Percentiles rank a stretch among this genome's conserved stretches.
phyloP scores from a whole-genome alignment of 1,284 basidiomycete genomes.

The Kalmanozyma brasiliensis region DNA sequence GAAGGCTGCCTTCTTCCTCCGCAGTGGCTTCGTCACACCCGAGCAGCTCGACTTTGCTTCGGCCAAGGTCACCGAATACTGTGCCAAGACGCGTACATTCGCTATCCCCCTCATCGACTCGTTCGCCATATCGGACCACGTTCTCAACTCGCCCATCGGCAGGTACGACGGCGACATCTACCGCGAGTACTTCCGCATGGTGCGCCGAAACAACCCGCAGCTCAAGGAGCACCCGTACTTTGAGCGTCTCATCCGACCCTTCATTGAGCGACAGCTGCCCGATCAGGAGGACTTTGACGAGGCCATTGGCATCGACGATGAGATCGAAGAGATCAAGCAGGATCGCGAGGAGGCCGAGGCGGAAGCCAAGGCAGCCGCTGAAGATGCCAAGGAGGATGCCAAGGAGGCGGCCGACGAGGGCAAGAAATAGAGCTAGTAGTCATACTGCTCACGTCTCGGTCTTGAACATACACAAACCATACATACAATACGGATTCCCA shows the following conservation, averaged over 20 bases:
- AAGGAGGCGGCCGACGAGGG: slow-evolving; percentile 38
- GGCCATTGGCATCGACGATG: slow-evolving; percentile 70
- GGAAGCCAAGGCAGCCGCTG: slow-evolving; percentile 44
- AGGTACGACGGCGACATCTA: slow-evolving; percentile 66
- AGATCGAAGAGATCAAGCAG: slow-evolving; percentile 69
- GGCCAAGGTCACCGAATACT: slow-evolving; percentile 70
- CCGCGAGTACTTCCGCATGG: slow-evolving; percentile 61
- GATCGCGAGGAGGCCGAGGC: slow-evolving; percentile 63
- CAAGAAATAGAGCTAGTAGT: slow-evolving; percentile 10
- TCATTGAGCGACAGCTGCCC: slow-evolving; percentile 70
- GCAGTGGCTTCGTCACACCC: slow-evolving; percentile 69
- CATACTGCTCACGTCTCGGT: not conserved
- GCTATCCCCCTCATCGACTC: slow-evolving; percentile 72
- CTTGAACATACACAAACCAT: not conserved
- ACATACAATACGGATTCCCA: too few species aligned
- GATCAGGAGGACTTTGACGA: slow-evolving; percentile 68
- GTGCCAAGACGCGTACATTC: slow-evolving; percentile 70
- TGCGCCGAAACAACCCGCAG: slow-evolving; percentile 66
- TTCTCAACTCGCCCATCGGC: slow-evolving; percentile 73
- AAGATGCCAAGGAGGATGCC: slow-evolving; percentile 34
- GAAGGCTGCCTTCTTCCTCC: slow-evolving; percentile 72
- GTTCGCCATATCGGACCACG: slow-evolving; percentile 72
- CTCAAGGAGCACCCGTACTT: slow-evolving; percentile 71
- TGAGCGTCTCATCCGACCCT: slow-evolving; percentile 72
- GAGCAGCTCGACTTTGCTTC: slow-evolving; percentile 70